Conservation (phyloP, 441 rosid genomes). For the Isatis lusitanica region DNA sequence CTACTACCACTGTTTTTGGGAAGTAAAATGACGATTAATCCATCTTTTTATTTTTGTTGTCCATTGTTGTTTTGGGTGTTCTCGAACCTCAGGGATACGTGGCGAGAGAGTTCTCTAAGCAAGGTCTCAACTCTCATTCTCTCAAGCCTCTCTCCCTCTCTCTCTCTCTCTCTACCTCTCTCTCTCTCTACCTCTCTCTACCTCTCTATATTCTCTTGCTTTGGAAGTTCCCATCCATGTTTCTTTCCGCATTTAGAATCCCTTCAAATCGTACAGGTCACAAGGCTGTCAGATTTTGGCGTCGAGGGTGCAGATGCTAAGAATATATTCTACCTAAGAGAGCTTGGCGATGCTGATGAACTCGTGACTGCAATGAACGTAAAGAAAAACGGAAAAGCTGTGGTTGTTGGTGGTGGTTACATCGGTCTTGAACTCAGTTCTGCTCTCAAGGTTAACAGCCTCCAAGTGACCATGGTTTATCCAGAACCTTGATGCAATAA, state of each 20-base stretch:
- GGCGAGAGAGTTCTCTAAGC: conserved; percentile 80
- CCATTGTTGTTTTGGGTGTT: background rate
- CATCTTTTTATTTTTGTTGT: background rate
- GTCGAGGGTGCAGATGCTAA: conserved; percentile 93
- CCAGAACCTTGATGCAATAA: conserved; percentile 99
- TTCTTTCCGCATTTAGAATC: background rate
- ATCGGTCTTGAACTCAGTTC: conserved; percentile 96
- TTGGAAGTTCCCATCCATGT: background rate
- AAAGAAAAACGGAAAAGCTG: conserved; percentile 77
- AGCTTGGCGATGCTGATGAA: conserved; percentile 79
- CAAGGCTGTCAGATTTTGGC: conserved; percentile 79
- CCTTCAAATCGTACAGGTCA: conserved; percentile 51
- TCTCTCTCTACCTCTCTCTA: no score
- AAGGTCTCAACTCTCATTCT: conserved; percentile 47
- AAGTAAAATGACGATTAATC: background rate
- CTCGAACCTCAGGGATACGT: conserved; percentile 57
- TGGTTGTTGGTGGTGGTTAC: conserved; percentile 94
- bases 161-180: no score
- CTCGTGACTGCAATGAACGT: conserved; percentile 63
- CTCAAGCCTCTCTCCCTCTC: no score
- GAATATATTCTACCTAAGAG: conserved; percentile 87
- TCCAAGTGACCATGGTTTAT: conserved; percentile 89
- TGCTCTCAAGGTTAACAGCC: conserved; percentile 59
- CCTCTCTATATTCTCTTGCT: no score
- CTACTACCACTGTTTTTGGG: background rate